Percentiles rank a stretch among this genome's conserved stretches.
Conservation (phyloP, 2,329 filamentous ascomycete species). For the Grosmannia serpens region DNA sequence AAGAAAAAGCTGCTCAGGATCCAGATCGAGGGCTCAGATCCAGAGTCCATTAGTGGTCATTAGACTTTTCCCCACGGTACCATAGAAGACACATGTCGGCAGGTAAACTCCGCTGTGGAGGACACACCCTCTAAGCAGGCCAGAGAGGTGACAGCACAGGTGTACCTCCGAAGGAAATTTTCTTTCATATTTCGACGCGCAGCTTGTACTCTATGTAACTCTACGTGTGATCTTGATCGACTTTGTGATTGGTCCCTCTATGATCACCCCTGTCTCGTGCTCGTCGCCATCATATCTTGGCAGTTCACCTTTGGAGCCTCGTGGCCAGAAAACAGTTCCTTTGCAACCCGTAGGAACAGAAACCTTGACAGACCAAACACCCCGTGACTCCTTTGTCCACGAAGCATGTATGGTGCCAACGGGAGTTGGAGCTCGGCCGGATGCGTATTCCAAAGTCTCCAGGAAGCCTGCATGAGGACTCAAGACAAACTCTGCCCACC, state of each 20-base stretch:
- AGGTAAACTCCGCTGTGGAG: no score
- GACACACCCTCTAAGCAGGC: no score
- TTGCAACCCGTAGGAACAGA: neutral
- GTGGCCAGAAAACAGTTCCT: neutral
- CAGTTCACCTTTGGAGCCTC: neutral
- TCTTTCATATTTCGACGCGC: no score
- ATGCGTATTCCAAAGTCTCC: neutral
- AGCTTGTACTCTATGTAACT: neutral
- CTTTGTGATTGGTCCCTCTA: neutral
- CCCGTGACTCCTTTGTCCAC: neutral
- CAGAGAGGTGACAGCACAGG: no score
- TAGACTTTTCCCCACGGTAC: no score
- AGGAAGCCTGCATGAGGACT: neutral
- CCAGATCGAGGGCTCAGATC: no score
- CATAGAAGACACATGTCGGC: no score
- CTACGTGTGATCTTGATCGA: neutral
- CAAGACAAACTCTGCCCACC: neutral
- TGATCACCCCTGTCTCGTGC: neutral
- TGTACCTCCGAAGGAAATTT: no score
- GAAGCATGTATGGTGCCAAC: neutral
- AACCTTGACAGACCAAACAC: neutral
- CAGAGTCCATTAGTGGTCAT: no score
- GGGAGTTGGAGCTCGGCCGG: neutral
- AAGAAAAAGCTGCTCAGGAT: no score
- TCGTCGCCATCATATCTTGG: neutral